Percentiles rank a stretch among this genome's conserved stretches.
Evolutionary conservation across 1,284 basidiomycete species (phyloP).

Genomic region (Cryptococcus sp.): DNA sequence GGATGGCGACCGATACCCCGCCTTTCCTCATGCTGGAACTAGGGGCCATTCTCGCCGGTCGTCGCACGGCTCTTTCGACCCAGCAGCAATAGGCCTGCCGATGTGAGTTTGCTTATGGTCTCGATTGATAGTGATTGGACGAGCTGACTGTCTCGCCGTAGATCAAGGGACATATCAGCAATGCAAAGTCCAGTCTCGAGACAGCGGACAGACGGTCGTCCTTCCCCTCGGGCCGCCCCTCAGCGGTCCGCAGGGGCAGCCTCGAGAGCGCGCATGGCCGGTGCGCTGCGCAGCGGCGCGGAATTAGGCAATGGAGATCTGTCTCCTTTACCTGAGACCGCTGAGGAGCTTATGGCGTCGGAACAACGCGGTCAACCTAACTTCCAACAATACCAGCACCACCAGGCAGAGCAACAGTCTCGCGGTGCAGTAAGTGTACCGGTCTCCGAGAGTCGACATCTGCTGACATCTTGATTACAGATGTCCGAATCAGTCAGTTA

Average conservation of each 20-base stretch:
- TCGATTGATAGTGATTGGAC: not conserved
- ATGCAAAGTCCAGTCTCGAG: slow-evolving; percentile 18
- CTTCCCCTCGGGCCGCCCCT: slow-evolving; percentile 15
- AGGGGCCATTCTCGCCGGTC: slow-evolving; percentile 25
- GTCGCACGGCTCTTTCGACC: slow-evolving; percentile 28
- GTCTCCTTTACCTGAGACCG: slow-evolving; percentile 27
- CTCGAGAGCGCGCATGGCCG: slow-evolving; percentile 28
- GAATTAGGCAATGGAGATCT: slow-evolving; percentile 25
- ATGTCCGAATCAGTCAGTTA: no score
- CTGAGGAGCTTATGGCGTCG: slow-evolving; percentile 12
- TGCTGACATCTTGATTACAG: no score
- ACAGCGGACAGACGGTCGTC: not conserved
- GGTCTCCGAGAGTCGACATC: no score
- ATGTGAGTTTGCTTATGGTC: slow-evolving; percentile 19
- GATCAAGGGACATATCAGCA: slow-evolving; percentile 14
- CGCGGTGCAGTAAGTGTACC: no score
- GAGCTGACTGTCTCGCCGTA: not conserved
- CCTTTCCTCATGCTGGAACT: slow-evolving; percentile 26
- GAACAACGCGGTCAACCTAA: not conserved
- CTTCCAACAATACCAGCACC: no score
- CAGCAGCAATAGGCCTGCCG: slow-evolving; percentile 28
- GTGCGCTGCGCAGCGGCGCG: slow-evolving; percentile 28
- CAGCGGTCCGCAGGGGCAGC: slow-evolving; percentile 8
- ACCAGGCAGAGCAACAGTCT: no score
- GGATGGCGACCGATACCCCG: slow-evolving; percentile 42